phyloP scores from a whole-genome alignment of 352 stramenopile genomes.

The Pythium grandisporangium region DNA sequence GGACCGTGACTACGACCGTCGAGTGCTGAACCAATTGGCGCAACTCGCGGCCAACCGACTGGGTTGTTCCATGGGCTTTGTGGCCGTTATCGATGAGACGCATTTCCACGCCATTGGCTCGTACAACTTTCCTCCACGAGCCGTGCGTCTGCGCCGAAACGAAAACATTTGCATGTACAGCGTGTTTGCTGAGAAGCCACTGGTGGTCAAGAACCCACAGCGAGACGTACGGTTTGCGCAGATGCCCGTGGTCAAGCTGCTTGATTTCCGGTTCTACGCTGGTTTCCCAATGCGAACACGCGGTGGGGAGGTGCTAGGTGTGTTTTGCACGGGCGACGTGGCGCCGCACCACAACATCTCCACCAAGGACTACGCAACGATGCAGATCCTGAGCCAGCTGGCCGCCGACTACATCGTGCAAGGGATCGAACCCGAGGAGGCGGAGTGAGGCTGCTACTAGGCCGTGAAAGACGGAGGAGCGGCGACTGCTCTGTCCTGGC shows the following conservation, averaged over 20 bases:
- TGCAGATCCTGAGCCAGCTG: conserved; percentile 46
- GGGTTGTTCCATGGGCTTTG: conserved; percentile 43
- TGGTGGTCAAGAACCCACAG: conserved; percentile 56
- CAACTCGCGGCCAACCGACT: conserved; percentile 45
- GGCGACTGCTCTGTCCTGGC: too few relatives aligned
- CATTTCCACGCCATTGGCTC: conserved; percentile 40
- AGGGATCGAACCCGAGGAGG: too few relatives aligned
- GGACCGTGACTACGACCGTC: conserved; percentile 25
- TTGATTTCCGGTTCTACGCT: conserved; percentile 54
- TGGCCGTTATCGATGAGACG: conserved; percentile 43
- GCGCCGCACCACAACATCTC: conserved; percentile 45
- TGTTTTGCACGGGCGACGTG: conserved; percentile 29
- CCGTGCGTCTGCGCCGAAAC: conserved; percentile 21
- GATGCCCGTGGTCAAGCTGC: conserved; percentile 28
- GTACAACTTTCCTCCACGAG: conserved; percentile 26
- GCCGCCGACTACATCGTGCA: conserved; percentile 35
- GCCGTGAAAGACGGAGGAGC: too few relatives aligned
- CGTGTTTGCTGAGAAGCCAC: conserved; percentile 46
- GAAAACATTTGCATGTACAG: conserved; percentile 51
- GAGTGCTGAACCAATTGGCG: conserved; percentile 40
- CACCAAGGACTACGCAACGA: conserved; percentile 65
- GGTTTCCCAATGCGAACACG: conserved; percentile 42
- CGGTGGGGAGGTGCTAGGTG: conserved; percentile 33
- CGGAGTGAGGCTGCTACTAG: too few relatives aligned
- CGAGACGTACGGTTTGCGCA: conserved; percentile 58